Base-by-base conservation (phyloP, 768 basidiomycete species). In the Trametes cingulata region DNA sequence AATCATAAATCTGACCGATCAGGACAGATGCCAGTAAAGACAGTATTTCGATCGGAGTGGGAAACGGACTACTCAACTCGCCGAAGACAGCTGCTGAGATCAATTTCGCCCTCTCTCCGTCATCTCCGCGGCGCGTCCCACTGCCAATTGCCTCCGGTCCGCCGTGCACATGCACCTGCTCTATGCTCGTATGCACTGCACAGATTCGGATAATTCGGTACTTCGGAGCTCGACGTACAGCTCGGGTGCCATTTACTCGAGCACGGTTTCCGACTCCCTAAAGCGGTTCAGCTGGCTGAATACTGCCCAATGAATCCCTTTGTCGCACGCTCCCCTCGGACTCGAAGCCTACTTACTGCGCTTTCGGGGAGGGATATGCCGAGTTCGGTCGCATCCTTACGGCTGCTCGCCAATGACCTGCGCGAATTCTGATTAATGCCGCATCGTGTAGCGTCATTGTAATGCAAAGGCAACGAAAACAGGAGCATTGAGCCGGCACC, bases 291-390 rank as follows among this genome's bases (percentile, higher is more conserved):
- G 6, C 10, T 33, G 10, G 29, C 29, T 33, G 29, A 37, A 37
- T 51, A 13, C 35, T 9, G 35, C 49, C 13, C 35, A 51, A 20
- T 20, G 35, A 47, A 47, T 36, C 13, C 35, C 47, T 3, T 9
- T 47, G 37, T 57, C 56, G 56, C 56, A 57, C 56, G 56, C 56
- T 57, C 40, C 14, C 24, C 27, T 57, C 56, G 56, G 56, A 49
- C 29, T 57, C 56, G 56, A 57, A 57, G 56, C 56, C 4, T 25
- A 1, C 24, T 19, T 25, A 14, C 7, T 22, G n/a, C 25, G 17
- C 13, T 8, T 22, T 37, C 10, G 39, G 47, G 6, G 41, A 42
- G 1, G 25, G 22, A 12, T 25, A 29, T 13, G 33, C 17, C 55
- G 8, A 14, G 25, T 15, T 15, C 39, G 12, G 39, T 17, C 13